These are phyloP conservation scores for Boletales sp. DNA, from an alignment of 768 basidiomycete genomes.

Conservation along the genomic window DNA sequence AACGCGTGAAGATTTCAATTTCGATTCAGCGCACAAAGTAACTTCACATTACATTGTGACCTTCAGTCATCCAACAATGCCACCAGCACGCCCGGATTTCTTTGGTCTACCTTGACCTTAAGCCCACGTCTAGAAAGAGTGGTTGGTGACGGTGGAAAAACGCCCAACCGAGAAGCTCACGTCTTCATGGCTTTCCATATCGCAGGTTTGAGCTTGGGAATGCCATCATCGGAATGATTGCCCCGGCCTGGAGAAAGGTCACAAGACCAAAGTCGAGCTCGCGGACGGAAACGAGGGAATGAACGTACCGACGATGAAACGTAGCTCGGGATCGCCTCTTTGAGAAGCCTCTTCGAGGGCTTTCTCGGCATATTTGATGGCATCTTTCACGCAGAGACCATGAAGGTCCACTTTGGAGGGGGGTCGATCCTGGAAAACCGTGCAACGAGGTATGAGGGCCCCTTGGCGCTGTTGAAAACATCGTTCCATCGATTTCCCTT, in stretches of 20 bases:
- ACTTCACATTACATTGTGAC: too few species aligned
- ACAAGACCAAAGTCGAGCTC: not conserved
- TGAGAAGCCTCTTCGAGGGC: conserved; percentile 64
- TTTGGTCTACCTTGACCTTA: conserved; percentile 67
- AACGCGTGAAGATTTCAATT: conserved; percentile 33
- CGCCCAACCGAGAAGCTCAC: conserved; percentile 35
- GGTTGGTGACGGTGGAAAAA: too few species aligned
- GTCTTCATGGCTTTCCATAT: conserved; percentile 78
- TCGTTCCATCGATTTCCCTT: conserved; percentile 71
- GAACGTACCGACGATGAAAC: conserved; percentile 78
- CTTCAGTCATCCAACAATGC: conserved; percentile 39
- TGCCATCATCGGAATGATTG: conserved; percentile 72
- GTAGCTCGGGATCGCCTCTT: conserved; percentile 58
- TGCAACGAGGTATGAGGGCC: conserved; percentile 46
- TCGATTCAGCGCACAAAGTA: too few species aligned
- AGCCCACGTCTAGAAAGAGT: conserved; percentile 57
- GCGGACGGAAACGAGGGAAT: not conserved
- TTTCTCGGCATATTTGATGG: conserved; percentile 65
- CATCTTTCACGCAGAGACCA: conserved; percentile 86
- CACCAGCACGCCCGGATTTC: conserved; percentile 80
- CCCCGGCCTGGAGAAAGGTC: conserved; percentile 61
- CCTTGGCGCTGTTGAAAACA: conserved; percentile 64
- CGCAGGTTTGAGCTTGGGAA: conserved; percentile 85
- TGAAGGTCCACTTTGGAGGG: conserved; percentile 43
- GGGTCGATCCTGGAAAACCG: conserved; percentile 76